Base-by-base conservation (phyloP, 2,329 filamentous ascomycete species). In the Ophiostoma populinum region DNA sequence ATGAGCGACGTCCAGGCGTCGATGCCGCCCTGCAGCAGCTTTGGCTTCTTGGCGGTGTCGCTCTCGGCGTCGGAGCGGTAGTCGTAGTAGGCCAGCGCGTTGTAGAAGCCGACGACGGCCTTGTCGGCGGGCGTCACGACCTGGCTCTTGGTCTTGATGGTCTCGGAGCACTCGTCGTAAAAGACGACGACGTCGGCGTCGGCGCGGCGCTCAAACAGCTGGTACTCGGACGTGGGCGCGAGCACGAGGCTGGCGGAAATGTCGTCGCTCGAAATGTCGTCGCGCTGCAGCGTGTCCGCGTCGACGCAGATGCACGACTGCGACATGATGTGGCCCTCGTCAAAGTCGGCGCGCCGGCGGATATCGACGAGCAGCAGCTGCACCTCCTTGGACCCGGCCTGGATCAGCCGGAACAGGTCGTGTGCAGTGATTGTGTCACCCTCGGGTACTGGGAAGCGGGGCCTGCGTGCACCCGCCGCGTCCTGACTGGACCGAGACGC, bases 251-350 rank as follows among this genome's bases (percentile, higher is more conserved):
- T 74, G 40, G 85, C 78, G 13, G 60, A 63, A 24, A 79, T 66
- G 16, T 76, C 59, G 15, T 64, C 61, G 3, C 68, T 70, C 2
- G 73, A 75, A 15, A 76, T 65, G 30, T 71, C 75, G 29, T 76
- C 69, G 36, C 80, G 70, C 32, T 83, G 54, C 8, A 77, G 68
- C 29, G 92, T 69, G 17, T 60, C 64, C 3, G 86, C 83, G 48
- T 98, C 90, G 40, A 98, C 70, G 53, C 90, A 98, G 29, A 98
- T 82, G 25, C 85, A 80, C 6, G 72, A 76, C 37, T 75, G 75
- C 6, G 80, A 75, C 59, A 80, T 79, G 43, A 98, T 85, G 51
- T 98, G 90, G 0, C 90, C 90, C 32, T 77, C 67, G 45, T 95
- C 83, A 49, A 81, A 98, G 7, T 80, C 70, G 35, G 80, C 71